Base-by-base conservation (phyloP, 2,329 filamentous ascomycete species). In the Hypoxylon sp. region DNA sequence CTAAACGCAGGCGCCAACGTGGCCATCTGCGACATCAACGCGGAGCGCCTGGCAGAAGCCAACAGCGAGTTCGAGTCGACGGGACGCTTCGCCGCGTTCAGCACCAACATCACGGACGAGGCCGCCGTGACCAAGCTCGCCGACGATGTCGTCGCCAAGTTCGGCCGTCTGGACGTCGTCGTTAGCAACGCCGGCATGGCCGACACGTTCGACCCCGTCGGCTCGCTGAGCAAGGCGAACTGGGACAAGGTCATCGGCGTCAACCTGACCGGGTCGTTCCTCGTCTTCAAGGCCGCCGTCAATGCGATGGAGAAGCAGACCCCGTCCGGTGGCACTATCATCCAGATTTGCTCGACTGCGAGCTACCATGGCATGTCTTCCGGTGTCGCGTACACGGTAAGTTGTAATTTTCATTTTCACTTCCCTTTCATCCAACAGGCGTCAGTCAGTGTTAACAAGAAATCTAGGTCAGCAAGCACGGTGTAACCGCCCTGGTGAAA, bases 171-270 rank as follows among this genome's bases (percentile, higher is more conserved):
- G 9, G 52, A 59, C 9, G 48, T 59, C 13, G 36, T 57, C 32
- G 49, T 59, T 16, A 57, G 46, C 46, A 57, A 56, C 36, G 57
- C 59, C 23, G 59, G 51, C 45, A 57, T 60, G 47, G 32, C 37
- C 31, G 57, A 61, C 35, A 54, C 40, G 12, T 79, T 78, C 51
- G 73, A 72, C 26, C 69, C 70, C 7, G 77, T 77, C 0, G 81
- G 76, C 7, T 69, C 72, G 8, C 66, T 77, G 42, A 73, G 76
- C 16, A 73, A 72, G 47, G 67, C 65, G 2, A 60, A 74, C 3
- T 84, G 79, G 80, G 74, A 83, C 51, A 69, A 68, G 3, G 75
- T 84, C 7, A 73, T 86, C 31, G 73, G 71, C 8, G 70, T 84
- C 17, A 61, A 61, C 37, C 32, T 60, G 7, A 62, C 55, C 15